These are phyloP conservation scores for Pistacia integerrima DNA, from an alignment of 345 rosid genomes.

Conservation along the genomic window DNA sequence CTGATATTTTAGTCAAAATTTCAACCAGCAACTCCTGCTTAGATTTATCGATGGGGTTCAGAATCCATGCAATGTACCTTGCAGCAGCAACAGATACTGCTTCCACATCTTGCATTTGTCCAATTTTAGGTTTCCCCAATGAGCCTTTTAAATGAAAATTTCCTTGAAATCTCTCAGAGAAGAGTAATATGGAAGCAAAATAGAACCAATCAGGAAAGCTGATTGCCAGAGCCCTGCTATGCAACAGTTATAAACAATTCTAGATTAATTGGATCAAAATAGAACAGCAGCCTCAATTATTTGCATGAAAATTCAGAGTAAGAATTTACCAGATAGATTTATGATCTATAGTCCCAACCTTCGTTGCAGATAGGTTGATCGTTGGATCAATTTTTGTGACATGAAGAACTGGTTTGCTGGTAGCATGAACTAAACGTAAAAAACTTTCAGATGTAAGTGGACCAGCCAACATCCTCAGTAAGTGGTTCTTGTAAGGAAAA, in stretches of 20 bases:
- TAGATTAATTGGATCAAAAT: not conserved
- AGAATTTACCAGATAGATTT: conserved; percentile 64
- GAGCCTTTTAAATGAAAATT: conserved; percentile 23
- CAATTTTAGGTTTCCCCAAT: conserved; percentile 16
- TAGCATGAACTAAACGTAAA: conserved; percentile 41
- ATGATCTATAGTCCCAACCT: conserved; percentile 41
- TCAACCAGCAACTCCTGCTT: conserved; percentile 47
- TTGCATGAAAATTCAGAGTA: conserved; percentile 7
- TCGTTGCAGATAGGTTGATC: conserved; percentile 29
- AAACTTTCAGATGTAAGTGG: conserved; percentile 47
- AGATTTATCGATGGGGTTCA: conserved; percentile 51
- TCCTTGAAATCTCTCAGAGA: conserved; percentile 36
- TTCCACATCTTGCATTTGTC: conserved; percentile 30
- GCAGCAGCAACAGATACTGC: conserved; percentile 48
- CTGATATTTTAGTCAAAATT: conserved; percentile 50
- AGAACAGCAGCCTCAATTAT: not conserved
- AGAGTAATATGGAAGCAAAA: conserved; percentile 64
- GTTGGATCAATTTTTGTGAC: conserved; percentile 23
- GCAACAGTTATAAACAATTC: conserved; percentile 17
- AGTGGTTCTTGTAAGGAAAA: conserved; percentile 48
- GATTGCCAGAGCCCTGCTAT: conserved; percentile 75
- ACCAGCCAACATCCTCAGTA: conserved; percentile 53
- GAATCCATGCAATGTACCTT: conserved; percentile 72
- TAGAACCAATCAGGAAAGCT: conserved; percentile 82
- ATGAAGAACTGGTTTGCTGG: conserved; percentile 24